Percentiles rank a stretch among this genome's conserved stretches.
phyloP scores from a whole-genome alignment of 345 rosid genomes.

The Dovyalis caffra region DNA sequence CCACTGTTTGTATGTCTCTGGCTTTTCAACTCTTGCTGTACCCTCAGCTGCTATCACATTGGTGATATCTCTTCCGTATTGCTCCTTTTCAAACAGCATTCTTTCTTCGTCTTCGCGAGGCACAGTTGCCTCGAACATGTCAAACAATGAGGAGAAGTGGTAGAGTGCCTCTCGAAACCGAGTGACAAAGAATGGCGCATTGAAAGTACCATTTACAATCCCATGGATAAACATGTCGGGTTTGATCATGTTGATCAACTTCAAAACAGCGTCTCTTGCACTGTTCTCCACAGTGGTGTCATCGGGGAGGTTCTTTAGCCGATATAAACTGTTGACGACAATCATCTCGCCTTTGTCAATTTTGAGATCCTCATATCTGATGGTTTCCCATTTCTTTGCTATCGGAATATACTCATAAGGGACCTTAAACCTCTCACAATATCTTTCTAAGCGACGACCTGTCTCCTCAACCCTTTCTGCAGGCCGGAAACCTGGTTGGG shows the following conservation, averaged over 20 bases:
- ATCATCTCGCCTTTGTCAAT: constrained; percentile 48
- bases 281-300: constrained; percentile 50
- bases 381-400: constrained; percentile 62
- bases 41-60: constrained; percentile 31
- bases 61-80: constrained; percentile 21
- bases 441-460: constrained; percentile 41
- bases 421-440: constrained; percentile 48
- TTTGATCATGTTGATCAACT: constrained; percentile 12
- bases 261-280: constrained; percentile 14
- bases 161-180: constrained; percentile 25
- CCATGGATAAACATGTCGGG: constrained; percentile 27
- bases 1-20: constrained; percentile 30
- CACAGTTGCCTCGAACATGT: constrained; percentile 9
- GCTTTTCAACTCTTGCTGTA: constrained; percentile 23
- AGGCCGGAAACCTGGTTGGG: constrained; percentile 63
- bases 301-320: constrained; percentile 52
- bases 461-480: constrained; percentile 58
- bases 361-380: constrained; percentile 49
- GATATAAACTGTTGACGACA: constrained; percentile 41
- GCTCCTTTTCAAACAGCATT: constrained; percentile 17
- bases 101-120: constrained; percentile 15
- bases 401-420: constrained; percentile 56
- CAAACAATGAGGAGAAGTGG: constrained; percentile 26
- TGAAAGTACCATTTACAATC: constrained; percentile 24
- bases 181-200: constrained; percentile 24